phyloP scores from a whole-genome alignment of 192 early-diverging fungal species.

The Coemansia interrupta region DNA sequence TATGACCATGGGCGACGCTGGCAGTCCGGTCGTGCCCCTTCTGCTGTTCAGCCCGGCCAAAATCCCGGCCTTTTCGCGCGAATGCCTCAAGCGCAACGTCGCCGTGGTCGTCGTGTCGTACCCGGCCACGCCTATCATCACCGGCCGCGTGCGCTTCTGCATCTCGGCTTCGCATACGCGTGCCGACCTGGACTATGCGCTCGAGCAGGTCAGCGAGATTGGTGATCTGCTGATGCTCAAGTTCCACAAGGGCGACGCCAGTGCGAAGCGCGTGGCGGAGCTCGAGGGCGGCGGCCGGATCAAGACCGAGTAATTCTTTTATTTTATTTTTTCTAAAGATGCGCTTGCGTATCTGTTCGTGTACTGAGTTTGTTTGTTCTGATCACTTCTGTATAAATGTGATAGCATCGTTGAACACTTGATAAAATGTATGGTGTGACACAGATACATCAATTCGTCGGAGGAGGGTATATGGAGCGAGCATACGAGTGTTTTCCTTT shows the following conservation, averaged over 20 bases:
- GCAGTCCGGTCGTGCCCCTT: slow-evolving; percentile 87
- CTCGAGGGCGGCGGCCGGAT: too few species aligned
- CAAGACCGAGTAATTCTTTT: too few species aligned
- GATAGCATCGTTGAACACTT: too few species aligned
- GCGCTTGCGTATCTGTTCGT: too few species aligned
- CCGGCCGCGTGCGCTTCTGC: slow-evolving; percentile 90
- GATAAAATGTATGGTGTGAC: too few species aligned
- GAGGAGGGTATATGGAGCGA: too few species aligned
- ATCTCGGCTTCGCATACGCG: slow-evolving; percentile 89
- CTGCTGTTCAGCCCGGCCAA: slow-evolving; percentile 93
- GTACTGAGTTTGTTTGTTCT: too few species aligned
- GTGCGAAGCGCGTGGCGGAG: slow-evolving; percentile 2
- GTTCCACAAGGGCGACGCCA: slow-evolving; percentile 29
- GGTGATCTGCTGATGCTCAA: slow-evolving; percentile 72
- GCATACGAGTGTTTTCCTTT: too few species aligned
- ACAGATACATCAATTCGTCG: too few species aligned
- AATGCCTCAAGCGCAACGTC: slow-evolving; percentile 81
- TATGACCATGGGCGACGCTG: slow-evolving; percentile 84
- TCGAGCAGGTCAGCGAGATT: slow-evolving; percentile 69
- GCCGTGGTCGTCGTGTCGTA: slow-evolving; percentile 96
- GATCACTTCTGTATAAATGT: too few species aligned
- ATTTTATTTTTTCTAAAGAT: too few species aligned
- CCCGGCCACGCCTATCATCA: slow-evolving; percentile 97
- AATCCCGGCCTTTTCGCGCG: slow-evolving; percentile 94
- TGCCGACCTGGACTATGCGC: slow-evolving; percentile 80